Percentiles rank a stretch among this genome's conserved stretches.
Conservation (phyloP, 805 yeast genomes). For the Scheffersomyces amazonensis region DNA sequence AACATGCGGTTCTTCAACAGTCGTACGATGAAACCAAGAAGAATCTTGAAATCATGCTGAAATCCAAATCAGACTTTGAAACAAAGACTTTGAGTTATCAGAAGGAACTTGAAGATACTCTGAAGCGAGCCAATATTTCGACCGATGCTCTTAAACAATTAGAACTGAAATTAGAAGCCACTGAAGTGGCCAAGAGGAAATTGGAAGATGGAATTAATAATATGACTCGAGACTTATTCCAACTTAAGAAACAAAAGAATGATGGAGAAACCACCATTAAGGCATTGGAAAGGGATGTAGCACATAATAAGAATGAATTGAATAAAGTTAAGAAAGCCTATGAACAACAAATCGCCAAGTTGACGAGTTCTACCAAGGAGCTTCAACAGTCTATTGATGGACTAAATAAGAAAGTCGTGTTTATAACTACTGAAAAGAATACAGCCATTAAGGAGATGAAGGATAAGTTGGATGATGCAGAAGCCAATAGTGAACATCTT, state of each 20-base stretch:
- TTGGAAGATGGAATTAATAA: slow-evolving; percentile 89
- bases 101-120: slow-evolving; percentile 29
- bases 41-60: slow-evolving; percentile 21
- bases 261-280: slow-evolving; percentile 44
- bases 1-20: slow-evolving; percentile 16
- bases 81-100: slow-evolving; percentile 23
- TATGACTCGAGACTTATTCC: slow-evolving; percentile 80
- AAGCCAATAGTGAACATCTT: slow-evolving; percentile 31
- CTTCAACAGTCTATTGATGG: slow-evolving; percentile 20
- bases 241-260: slow-evolving; percentile 58
- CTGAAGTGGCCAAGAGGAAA: slow-evolving; percentile 48
- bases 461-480: slow-evolving; percentile 23
- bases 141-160: slow-evolving; percentile 25
- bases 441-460: slow-evolving; percentile 17
- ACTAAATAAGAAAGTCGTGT: slow-evolving; percentile 13
- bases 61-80: slow-evolving; percentile 28
- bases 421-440: slow-evolving; percentile 13
- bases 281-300: slow-evolving; percentile 40
- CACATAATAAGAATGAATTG: slow-evolving; percentile 22
- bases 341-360: slow-evolving; percentile 15
- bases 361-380: slow-evolving; percentile 20
- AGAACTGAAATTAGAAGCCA: slow-evolving; percentile 25
- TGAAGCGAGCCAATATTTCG: slow-evolving; percentile 20
- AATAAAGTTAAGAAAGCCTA: slow-evolving; percentile 27
- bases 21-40: slow-evolving; percentile 18